Conservation (phyloP, 257 asterid species). For the Nicotiana attenuata region DNA sequence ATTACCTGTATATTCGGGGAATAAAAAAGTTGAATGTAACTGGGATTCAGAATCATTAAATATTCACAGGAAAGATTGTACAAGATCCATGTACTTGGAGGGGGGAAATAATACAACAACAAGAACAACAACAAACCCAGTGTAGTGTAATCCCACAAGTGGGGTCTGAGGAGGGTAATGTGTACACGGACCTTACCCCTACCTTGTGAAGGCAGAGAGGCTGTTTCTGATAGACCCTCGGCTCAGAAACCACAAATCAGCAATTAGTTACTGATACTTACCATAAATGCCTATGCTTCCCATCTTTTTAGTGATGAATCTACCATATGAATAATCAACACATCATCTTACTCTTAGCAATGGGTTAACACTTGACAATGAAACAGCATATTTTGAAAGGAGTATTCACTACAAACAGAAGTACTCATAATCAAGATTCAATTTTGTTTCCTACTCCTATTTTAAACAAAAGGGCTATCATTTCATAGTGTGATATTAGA, state of each 20-base stretch:
- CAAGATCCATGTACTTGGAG: no score
- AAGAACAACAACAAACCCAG: no score
- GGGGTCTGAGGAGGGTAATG: no score
- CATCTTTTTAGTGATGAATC: neutral
- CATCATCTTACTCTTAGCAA: neutral
- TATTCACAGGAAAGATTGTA: neutral
- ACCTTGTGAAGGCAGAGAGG: no score
- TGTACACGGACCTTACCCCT: no score
- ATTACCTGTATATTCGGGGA: constrained; percentile 7
- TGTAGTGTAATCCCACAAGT: no score
- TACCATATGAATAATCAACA: neutral
- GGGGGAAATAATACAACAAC: no score
- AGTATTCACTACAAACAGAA: neutral
- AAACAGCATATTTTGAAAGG: neutral
- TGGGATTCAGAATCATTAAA: neutral
- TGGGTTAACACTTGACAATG: neutral
- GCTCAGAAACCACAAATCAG: neutral
- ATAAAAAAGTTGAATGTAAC: neutral
- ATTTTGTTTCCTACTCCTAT: neutral
- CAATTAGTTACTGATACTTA: neutral
- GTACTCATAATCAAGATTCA: neutral
- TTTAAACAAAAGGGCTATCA: no score
- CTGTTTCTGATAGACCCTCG: no score
- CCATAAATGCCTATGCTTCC: neutral
- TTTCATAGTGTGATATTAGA: no score